Evolutionary conservation across 257 asterid genomes (phyloP), one percentile per base, ranked within the genome.

Genomic region (Fraxinus pennsylvanica): DNA sequence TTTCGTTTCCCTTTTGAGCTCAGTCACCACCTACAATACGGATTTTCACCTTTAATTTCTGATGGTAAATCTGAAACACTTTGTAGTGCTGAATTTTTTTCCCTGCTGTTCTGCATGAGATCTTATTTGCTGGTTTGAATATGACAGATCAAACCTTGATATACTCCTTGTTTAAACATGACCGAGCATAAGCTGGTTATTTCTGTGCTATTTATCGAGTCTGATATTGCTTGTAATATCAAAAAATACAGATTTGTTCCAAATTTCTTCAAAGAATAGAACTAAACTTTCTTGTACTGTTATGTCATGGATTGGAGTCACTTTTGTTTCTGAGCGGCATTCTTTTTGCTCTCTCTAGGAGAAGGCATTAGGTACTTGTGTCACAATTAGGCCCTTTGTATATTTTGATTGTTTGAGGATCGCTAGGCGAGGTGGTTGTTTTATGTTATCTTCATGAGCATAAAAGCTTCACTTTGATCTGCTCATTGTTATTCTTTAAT

Each of bases 1-100:
- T 5, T 52, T 17, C 2, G n/a, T 52, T 52, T 1, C 61, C 9
- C 61, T 32, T 52, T 52, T 17, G 61, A 52, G n/a, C 61, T 52
- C 22, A 52, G 61, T 17, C 6, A 52, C 61, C 22, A 15, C 17
- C 61, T 52, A 54, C 8, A 6, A 54, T 54, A 1, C 36, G 1
- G 17, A 32, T 32, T 63, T 63, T 63, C 69, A 63, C 69, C 78
- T 66, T 59, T 76, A 73, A 74, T 27, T 25, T 63, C 69, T 61
- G 71, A 78, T 52, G 32, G 36, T 68, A 15, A 47, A 47, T 19
- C 30, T 35, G 22, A 63, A 36, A 13, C 15, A 15, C 21, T 45
- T 50, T 17, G 27, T 61, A 19, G 36, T 17, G 38, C 19, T 67
- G n/a, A 33, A 47, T 43, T 29, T 74, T 41, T 52, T 36, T 25